Evolutionary conservation across 176 grass and related monocot species (phyloP), one percentile per base, ranked within the genome.

Genomic region (Leersia perrieri): DNA sequence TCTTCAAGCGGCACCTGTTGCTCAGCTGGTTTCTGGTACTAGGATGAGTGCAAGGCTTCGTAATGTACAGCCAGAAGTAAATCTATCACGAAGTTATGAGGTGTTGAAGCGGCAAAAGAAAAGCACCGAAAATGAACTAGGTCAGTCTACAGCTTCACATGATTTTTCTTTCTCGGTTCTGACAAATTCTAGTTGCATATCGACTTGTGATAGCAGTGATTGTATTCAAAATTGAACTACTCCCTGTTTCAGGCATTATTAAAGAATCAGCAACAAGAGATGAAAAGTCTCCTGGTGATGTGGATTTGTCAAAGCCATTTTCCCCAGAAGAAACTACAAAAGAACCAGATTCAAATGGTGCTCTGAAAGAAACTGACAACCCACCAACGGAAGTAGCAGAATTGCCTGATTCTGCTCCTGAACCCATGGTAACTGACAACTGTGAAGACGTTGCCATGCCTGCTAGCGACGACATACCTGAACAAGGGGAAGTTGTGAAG

Each of bases 11-110:
- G 70, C 83, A 2, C 97, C 91, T 72, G 93, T 99, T 84, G 79
- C 88, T 83, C 96, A 95, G 84, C 72, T 89, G 57, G 90, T 92
- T 70, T 68, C 81, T 73, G 76, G 80, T 84, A 89, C 90, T 68
- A 92, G 97, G 90, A 82, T 84, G 47, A 99, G 97, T 53, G 97
- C 97, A 5, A 83, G 93, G 68, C 91, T 99, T 84, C 93, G 93
- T 63, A 99, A 99, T 87, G 93, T 93, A 41, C 93, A 91, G 42
- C 93, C 93, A 45, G 93, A 96, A 68, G 97, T 94, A 68, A 86
- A 96, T 49, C 42, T 90, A 38, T 86, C 90, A 76, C 79, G 77
- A 80, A 96, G 93, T 84, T 99, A 93, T 57, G 97, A 96, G 78
- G 93, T 74, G 70, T 67, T 92, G 62, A 99, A 88, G 64, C 66